These are phyloP conservation scores for Chlorella sp. DNA, from an alignment of 139 green algal species.

Conservation along the genomic window DNA sequence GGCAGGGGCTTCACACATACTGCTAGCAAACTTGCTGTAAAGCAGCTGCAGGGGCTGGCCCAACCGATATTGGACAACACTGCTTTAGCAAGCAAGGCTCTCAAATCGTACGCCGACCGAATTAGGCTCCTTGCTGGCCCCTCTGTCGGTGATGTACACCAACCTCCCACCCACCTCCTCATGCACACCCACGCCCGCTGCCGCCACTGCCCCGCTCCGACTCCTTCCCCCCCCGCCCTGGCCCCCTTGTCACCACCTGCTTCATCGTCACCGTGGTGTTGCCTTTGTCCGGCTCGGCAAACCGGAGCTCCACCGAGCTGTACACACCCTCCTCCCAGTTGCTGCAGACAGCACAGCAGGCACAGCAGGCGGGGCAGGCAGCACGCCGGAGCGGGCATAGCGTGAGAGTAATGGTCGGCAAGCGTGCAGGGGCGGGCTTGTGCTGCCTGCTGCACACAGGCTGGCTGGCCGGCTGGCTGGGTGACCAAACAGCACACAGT, in stretches of 20 bases:
- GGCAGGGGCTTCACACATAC: not conserved
- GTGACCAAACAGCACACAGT: no score
- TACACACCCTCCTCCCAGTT: conserved; percentile 79
- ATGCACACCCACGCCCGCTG: no score
- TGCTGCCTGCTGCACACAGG: not conserved
- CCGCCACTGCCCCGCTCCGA: no score
- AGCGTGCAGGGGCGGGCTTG: not conserved
- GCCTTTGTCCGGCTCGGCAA: not conserved
- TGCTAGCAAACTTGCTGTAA: not conserved
- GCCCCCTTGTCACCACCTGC: not conserved
- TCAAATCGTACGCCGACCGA: no score
- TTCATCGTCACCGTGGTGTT: not conserved
- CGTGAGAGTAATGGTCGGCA: not conserved
- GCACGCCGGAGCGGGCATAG: not conserved
- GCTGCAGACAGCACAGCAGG: conserved; percentile 10
- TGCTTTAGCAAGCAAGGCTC: not conserved
- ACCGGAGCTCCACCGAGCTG: conserved; percentile 59
- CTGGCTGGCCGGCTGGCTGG: no score
- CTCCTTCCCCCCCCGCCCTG: no score
- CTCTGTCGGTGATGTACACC: no score
- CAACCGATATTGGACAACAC: no score
- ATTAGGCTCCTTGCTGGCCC: no score
- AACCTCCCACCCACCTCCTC: no score
- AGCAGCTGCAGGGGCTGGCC: no score
- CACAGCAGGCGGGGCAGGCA: not conserved